Base-by-base conservation (phyloP, 495 filamentous ascomycete species). In the Daldinia decipiens region DNA sequence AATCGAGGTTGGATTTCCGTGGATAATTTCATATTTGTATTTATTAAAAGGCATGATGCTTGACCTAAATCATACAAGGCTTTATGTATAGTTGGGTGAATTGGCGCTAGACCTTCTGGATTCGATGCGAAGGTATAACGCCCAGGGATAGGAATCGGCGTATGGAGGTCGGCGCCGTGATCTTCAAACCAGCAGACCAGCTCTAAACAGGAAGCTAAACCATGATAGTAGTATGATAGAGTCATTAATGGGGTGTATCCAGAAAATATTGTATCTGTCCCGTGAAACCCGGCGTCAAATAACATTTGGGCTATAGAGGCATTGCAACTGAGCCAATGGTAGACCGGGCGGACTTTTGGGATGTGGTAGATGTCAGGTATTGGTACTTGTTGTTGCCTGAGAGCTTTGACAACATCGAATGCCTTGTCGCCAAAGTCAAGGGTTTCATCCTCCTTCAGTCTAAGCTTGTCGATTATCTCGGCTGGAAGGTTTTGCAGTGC, bases 211-310 rank as follows among this genome's bases (percentile, higher is more conserved):
- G 11, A 6, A 26, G 17, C n/a, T 26, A 31, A 31, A 34, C 9
- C 11, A 1, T 1, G 3, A 21, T 1, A 21, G 13, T 15, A 0
- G 13, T 21, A 32, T 13, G 1, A 4, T 53, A 24, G 21, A 13
- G 17, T 19, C 40, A 55, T 60, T 12, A 57, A 15, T 19, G 58
- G 57, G 5, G 17, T 51, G 17, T 38, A 40, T 7, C 58, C 65
- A 5, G 13, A 12, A 5, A 38, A 21, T 11, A 0, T 21, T 2
- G 8, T n/a, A 31, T 68, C 19, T 4, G 39, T 24, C 9, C 50
- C 5, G 13, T 15, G 57, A n/a, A 68, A 68, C 4, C 65, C 65
- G 19, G 50, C 57, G 13, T 62, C 51, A 4, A 56, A 68, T 39
- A 68, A 27, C 3, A 39, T 36, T 8, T 57, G 57, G 5, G 58